Conservation (phyloP, 2,329 filamentous ascomycete genomes). For the Pseudogymnoascus sp. region DNA sequence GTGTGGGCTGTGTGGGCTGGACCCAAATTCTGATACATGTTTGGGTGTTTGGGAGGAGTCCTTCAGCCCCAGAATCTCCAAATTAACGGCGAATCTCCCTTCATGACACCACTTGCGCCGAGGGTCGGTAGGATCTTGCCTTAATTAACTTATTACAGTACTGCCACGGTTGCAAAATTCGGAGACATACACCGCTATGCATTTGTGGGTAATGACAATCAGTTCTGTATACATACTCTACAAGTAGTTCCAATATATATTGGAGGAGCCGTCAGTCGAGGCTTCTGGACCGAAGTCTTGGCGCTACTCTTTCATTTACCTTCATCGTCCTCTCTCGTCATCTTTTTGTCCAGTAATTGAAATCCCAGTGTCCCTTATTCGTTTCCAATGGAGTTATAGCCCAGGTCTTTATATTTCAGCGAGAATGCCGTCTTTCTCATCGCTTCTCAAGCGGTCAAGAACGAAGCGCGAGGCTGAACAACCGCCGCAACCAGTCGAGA, state of each 20-base stretch:
- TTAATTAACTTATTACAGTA: not conserved
- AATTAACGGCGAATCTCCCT: not conserved
- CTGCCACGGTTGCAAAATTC: not conserved
- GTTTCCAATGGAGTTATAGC: conserved; percentile 4
- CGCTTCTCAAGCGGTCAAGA: conserved; percentile 21
- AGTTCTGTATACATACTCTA: not conserved
- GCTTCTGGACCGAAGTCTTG: conserved; percentile 2
- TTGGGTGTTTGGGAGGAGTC: not conserved
- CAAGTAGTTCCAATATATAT: not conserved
- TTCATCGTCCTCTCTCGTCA: not conserved
- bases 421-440: conserved; percentile 23
- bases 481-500: not conserved
- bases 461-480: conserved; percentile 15
- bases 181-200: not conserved
- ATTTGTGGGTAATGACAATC: not conserved
- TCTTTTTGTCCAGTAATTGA: not conserved
- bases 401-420: not conserved
- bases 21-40: not conserved
- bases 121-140: not conserved
- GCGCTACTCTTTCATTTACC: conserved; percentile 1
- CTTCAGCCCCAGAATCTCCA: not conserved
- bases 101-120: not conserved
- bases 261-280: not conserved
- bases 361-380: not conserved
- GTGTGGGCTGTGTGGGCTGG: too few species aligned